Percentiles rank a stretch among this genome's conserved stretches.
These are phyloP conservation scores for Lathyrus aphaca DNA, from an alignment of 306 rosid species.

Conservation along the genomic window DNA sequence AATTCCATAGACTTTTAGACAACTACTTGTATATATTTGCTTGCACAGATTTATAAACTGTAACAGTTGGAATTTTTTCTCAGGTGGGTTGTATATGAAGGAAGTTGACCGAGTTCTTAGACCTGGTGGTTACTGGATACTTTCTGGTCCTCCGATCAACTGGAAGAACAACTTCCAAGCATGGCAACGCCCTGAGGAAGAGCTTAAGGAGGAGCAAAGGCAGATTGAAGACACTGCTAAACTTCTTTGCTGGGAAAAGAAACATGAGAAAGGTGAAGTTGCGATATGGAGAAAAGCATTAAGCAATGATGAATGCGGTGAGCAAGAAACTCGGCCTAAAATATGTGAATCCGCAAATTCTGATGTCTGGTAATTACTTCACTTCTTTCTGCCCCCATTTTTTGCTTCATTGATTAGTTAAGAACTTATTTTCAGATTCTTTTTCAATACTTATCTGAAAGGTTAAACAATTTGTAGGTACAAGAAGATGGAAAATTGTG, in stretches of 20 bases:
- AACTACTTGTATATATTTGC: neutral
- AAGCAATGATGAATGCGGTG: constrained; percentile 45
- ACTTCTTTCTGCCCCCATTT: constrained; percentile 25
- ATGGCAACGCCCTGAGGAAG: constrained; percentile 71
- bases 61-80: constrained; percentile 30
- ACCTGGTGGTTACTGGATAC: constrained; percentile 90
- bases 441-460: constrained; percentile 34
- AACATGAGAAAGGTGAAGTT: constrained; percentile 76
- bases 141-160: constrained; percentile 81
- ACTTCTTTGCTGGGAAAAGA: constrained; percentile 90
- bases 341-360: constrained; percentile 48
- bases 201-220: constrained; percentile 77
- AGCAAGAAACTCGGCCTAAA: constrained; percentile 50
- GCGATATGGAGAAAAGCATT: constrained; percentile 72
- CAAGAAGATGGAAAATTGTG: constrained; percentile 71
- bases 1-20: constrained; percentile 7
- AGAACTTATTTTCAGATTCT: too few species aligned
- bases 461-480: constrained; percentile 53
- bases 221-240: constrained; percentile 71
- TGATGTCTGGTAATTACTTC: constrained; percentile 61
- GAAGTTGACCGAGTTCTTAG: constrained; percentile 90
- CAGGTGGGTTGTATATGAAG: constrained; percentile 84
- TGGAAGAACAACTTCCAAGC: constrained; percentile 63
- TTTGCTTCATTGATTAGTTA: too few species aligned
- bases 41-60: neutral